Base-by-base conservation (phyloP, 306 rosid species). In the Rosa chinensis region DNA sequence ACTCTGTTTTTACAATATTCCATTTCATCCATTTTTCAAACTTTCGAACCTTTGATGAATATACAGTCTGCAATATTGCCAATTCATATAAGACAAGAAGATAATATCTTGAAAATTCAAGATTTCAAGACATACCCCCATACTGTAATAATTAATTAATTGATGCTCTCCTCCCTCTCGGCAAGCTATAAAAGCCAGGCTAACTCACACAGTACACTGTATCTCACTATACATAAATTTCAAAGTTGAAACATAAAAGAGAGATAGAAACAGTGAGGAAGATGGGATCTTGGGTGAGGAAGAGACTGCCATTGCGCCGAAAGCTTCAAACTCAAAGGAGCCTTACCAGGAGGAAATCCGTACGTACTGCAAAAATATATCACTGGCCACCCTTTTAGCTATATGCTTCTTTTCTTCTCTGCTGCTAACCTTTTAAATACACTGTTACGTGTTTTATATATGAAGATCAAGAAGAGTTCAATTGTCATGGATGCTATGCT, bases 221-320 rank as follows among this genome's bases (percentile, higher is more conserved):
- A 62, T 32, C 50, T 25, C 6, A 25, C 39, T 20, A 37, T 63
- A 73, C 44, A 7, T 73, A n/a, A 25, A n/a, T 44, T 35, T 11
- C 20, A 45, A 10, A 76, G 70, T 12, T 11, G 6, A 74, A 23
- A 64, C 85, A 81, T 66, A 79, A 78, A 17, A 63, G 73, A 86
- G 53, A 77, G 53, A 74, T 62, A 82, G 69, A 55, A 21, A 74
- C 53, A 40, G 45, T 56, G 39, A 66, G 28, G 70, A 17, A 81
- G 18, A 89, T 94, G 97, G 91, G 85, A 87, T 86, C 84, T 76
- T 82, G 83, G 68, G 69, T 83, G 69, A 88, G 80, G 67, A 90
- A 83, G 85, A 92, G 89, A 85, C 72, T 86, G 48, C 59, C 86
- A 62, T 58, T 86, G 56, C 93, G 92, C 80, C 86, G 90, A 85